Conservation (phyloP, 78 protist genomes). For the Monocercomonoides exilis region DNA sequence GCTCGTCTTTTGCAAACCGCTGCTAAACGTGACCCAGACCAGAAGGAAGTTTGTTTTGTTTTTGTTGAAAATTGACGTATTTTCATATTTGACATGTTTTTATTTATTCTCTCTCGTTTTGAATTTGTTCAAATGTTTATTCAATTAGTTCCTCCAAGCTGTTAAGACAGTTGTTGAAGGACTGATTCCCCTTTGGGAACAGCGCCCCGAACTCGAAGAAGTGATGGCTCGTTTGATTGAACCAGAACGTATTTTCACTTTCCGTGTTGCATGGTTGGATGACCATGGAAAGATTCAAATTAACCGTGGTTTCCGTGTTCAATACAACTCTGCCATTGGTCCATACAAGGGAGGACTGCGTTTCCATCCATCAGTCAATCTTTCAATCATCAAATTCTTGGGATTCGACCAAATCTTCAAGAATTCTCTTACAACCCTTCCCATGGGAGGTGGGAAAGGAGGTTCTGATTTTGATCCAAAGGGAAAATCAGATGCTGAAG, state of each 20-base stretch:
- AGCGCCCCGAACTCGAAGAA: slow-evolving; percentile 20
- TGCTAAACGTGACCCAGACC: neutral
- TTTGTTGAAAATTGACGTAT: too few species aligned
- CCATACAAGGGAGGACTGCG: slow-evolving; percentile 73
- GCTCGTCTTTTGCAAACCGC: neutral
- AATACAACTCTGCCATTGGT: slow-evolving; percentile 53
- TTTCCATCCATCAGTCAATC: slow-evolving; percentile 64
- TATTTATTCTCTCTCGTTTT: too few species aligned
- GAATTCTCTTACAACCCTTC: slow-evolving; percentile 55
- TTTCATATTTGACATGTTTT: too few species aligned
- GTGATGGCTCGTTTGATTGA: slow-evolving; percentile 31
- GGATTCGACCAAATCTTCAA: slow-evolving; percentile 71
- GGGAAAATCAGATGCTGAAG: slow-evolving; percentile 50
- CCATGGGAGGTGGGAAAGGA: slow-evolving; percentile 67
- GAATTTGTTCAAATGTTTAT: too few species aligned
- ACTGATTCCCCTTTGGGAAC: slow-evolving; percentile 27
- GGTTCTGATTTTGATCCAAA: slow-evolving; percentile 66
- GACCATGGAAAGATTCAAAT: slow-evolving; percentile 37
- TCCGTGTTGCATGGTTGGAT: slow-evolving; percentile 63
- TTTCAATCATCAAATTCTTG: slow-evolving; percentile 50
- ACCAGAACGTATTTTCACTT: slow-evolving; percentile 46
- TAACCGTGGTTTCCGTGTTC: slow-evolving; percentile 64
- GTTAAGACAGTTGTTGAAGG: slow-evolving; percentile 11
- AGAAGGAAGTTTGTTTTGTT: too few species aligned
- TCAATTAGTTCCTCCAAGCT: too few species aligned